phyloP scores from a whole-genome alignment of 2,329 filamentous ascomycete genomes.

The Dothidotthia symphoricarpi region DNA sequence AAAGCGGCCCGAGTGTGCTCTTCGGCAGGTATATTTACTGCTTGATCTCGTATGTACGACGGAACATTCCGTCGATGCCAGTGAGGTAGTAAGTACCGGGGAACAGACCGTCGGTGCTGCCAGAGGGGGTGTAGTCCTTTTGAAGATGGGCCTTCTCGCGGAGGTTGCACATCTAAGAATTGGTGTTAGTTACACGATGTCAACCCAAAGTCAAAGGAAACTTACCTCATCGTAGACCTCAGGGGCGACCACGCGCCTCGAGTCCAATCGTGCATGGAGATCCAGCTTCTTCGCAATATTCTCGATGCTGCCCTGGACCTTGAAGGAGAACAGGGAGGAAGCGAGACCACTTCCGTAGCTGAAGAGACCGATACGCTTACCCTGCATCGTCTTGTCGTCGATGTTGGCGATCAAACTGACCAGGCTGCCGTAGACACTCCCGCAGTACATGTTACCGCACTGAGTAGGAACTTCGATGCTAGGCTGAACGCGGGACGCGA shows the following conservation, averaged over 20 bases:
- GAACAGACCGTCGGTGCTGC: slow-evolving; percentile 45
- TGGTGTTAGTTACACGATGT: slow-evolving; percentile 29
- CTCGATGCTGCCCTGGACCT: slow-evolving; percentile 48
- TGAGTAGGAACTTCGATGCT: slow-evolving; percentile 52
- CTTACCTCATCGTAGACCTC: slow-evolving; percentile 51
- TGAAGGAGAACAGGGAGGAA: slow-evolving; percentile 52
- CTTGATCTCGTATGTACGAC: slow-evolving; percentile 51
- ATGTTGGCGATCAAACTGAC: slow-evolving; percentile 50
- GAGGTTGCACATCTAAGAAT: slow-evolving; percentile 51
- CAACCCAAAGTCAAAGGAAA: too few relatives aligned
- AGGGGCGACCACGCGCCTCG: slow-evolving; percentile 47
- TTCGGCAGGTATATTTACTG: slow-evolving; percentile 33
- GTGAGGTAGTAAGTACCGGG: slow-evolving; percentile 54
- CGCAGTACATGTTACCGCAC: slow-evolving; percentile 58
- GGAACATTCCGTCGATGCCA: slow-evolving; percentile 53
- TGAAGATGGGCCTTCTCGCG: slow-evolving; percentile 52
- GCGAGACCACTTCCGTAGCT: slow-evolving; percentile 55
- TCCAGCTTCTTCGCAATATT: slow-evolving; percentile 51
- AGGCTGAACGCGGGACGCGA: slow-evolving; percentile 51
- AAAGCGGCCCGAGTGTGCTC: too few relatives aligned
- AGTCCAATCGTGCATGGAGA: slow-evolving; percentile 48
- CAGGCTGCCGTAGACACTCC: slow-evolving; percentile 52
- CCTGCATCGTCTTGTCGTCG: slow-evolving; percentile 46
- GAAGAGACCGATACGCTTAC: slow-evolving; percentile 54
- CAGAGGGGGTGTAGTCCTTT: slow-evolving; percentile 50